phyloP scores from a whole-genome alignment of 352 stramenopile genomes.

The Phytophthora gonapodyides region DNA sequence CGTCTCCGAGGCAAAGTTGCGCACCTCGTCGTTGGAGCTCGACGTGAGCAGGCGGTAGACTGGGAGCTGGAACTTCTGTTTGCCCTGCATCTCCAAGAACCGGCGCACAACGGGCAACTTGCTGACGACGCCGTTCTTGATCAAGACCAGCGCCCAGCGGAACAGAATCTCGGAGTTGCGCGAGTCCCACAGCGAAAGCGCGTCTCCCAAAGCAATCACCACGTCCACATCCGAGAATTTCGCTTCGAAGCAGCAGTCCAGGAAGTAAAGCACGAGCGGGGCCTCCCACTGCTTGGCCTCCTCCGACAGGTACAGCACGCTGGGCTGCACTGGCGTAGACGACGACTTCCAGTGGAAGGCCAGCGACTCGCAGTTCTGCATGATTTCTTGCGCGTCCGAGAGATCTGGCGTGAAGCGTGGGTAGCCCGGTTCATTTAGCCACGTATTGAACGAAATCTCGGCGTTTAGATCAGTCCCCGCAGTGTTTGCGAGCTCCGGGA shows the following conservation, averaged over 20 bases:
- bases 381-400: conserved; percentile 67
- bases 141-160: conserved; percentile 66
- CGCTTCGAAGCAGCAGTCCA: conserved; percentile 63
- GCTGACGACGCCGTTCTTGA: conserved; percentile 59
- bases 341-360: conserved; percentile 68
- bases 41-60: conserved; percentile 63
- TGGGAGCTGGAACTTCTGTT: conserved; percentile 84
- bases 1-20: conserved; percentile 47
- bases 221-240: conserved; percentile 50
- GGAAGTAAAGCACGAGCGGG: conserved; percentile 65
- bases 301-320: conserved; percentile 62
- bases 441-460: conserved; percentile 67
- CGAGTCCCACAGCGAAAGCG: conserved; percentile 60
- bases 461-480: conserved; percentile 53
- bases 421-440: conserved; percentile 69
- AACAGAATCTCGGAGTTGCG: conserved; percentile 71
- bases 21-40: conserved; percentile 44
- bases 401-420: conserved; percentile 63
- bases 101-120: conserved; percentile 50
- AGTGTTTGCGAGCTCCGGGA: conserved; percentile 58
- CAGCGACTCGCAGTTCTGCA: conserved; percentile 69
- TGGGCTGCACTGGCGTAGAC: conserved; percentile 54
- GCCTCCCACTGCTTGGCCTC: conserved; percentile 68
- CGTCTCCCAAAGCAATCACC: conserved; percentile 53
- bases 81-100: conserved; percentile 74